These are phyloP conservation scores for Paraphoma chrysanthemicola DNA, from an alignment of 2,329 filamentous ascomycete genomes.

Conservation along the genomic window DNA sequence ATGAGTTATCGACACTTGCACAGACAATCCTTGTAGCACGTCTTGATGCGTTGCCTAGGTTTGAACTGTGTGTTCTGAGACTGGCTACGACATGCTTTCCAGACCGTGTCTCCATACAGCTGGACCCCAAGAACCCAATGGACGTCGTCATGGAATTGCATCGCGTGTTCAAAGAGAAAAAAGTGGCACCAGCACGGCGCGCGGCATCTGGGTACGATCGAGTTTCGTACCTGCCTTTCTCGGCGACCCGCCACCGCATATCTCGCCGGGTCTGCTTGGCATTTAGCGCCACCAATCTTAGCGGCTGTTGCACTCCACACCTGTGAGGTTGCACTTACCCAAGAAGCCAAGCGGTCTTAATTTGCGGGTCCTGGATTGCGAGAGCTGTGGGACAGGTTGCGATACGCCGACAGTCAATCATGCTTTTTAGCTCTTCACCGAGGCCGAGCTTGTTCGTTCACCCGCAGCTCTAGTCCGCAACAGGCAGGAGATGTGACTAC, in stretches of 20 bases:
- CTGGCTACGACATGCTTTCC: no score
- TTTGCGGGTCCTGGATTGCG: constrained; percentile 13
- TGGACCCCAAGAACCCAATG: no score
- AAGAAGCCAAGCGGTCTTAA: constrained; percentile 24
- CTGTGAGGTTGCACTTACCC: constrained; percentile 9
- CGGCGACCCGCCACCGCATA: constrained; percentile 7
- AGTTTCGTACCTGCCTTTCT: constrained; percentile 20
- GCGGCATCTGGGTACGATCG: neutral
- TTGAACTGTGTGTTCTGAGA: no score
- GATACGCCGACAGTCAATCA: constrained; percentile 26
- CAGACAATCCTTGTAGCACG: no score
- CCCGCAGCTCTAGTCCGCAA: constrained; percentile 18
- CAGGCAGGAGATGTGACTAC: constrained; percentile 28
- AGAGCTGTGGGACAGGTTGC: constrained; percentile 19
- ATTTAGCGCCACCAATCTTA: constrained; percentile 18
- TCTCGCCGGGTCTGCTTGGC: neutral
- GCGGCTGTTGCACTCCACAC: constrained; percentile 7
- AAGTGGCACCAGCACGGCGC: neutral
- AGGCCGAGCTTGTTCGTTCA: constrained; percentile 32
- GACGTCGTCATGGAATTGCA: no score
- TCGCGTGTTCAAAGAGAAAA: neutral
- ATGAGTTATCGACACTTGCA: no score
- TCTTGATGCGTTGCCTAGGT: no score
- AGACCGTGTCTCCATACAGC: no score
- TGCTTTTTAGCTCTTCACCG: constrained; percentile 29